Conservation (phyloP, 345 rosid species). For the Hypericum perforatum region DNA sequence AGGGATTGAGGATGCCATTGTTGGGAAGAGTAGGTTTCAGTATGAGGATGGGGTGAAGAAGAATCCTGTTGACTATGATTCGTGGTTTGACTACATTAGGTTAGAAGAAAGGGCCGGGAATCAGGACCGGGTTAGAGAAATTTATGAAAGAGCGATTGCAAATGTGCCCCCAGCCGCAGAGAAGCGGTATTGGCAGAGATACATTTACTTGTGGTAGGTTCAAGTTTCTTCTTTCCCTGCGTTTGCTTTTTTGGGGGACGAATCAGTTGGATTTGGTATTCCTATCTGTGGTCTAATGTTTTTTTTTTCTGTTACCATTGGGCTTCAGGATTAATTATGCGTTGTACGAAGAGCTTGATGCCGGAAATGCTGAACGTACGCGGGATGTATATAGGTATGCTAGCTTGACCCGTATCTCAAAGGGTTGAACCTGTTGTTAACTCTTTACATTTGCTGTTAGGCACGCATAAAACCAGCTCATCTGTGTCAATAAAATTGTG, state of each 20-base stretch:
- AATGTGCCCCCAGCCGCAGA: constrained; percentile 80
- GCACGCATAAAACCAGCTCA: too few relatives aligned
- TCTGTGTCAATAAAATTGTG: too few relatives aligned
- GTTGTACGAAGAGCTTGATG: constrained; percentile 77
- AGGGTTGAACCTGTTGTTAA: not conserved
- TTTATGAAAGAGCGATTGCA: constrained; percentile 77
- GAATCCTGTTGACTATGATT: constrained; percentile 67
- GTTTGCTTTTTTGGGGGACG: not conserved
- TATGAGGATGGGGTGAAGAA: constrained; percentile 84
- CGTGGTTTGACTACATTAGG: constrained; percentile 77
- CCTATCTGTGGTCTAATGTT: not conserved
- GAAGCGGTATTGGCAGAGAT: constrained; percentile 89
- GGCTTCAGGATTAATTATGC: constrained; percentile 72
- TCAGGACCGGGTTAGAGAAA: constrained; percentile 58
- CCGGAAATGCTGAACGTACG: constrained; percentile 61
- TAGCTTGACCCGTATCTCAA: not conserved
- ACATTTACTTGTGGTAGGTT: constrained; percentile 75
- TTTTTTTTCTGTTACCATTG: not conserved
- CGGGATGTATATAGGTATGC: constrained; percentile 61
- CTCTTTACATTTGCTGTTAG: too few relatives aligned
- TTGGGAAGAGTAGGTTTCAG: constrained; percentile 84
- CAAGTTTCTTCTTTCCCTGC: not conserved
- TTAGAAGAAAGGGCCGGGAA: constrained; percentile 68
- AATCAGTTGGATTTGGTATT: not conserved
- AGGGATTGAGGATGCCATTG: constrained; percentile 88